Evolutionary conservation across 179 eudicot species (phyloP).

Genomic region (Amaranthus tricolor): DNA sequence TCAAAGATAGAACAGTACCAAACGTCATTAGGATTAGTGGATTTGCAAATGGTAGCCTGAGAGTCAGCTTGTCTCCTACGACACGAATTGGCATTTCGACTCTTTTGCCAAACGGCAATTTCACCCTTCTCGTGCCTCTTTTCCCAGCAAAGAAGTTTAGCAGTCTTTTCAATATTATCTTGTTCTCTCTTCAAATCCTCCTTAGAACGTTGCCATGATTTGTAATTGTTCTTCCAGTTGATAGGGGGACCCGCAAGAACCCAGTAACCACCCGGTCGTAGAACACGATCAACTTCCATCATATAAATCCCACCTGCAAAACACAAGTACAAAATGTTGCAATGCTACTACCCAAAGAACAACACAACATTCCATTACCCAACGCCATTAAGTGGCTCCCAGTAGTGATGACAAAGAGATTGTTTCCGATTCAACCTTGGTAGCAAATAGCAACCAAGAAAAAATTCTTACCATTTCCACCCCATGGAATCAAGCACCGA

Average conservation of each 20-base stretch:
- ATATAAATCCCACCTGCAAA: conserved; percentile 62
- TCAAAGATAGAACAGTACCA: conserved; percentile 44
- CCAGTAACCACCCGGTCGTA: conserved; percentile 89
- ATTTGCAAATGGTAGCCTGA: conserved; percentile 47
- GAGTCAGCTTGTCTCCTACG: conserved; percentile 38
- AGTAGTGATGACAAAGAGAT: no score
- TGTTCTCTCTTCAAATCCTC: conserved; percentile 72
- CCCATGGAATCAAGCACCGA: conserved; percentile 82
- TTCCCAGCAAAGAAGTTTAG: conserved; percentile 81
- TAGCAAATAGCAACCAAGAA: background rate
- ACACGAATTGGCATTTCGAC: conserved; percentile 44
- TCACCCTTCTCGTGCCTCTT: conserved; percentile 70
- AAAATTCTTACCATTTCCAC: conserved; percentile 52
- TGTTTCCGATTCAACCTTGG: no score
- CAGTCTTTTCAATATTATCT: conserved; percentile 59
- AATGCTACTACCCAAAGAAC: background rate
- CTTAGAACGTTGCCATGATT: conserved; percentile 67
- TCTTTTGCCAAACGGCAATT: conserved; percentile 75
- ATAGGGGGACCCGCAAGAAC: conserved; percentile 83
- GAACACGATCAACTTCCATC: conserved; percentile 85
- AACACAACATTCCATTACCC: no score
- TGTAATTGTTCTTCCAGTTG: conserved; percentile 62
- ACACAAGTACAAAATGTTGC: conserved; percentile 1
- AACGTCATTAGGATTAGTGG: conserved; percentile 52
- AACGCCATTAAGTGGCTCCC: no score